phyloP scores from a whole-genome alignment of 2,329 filamentous ascomycete species.

The Xylaria sp. region DNA sequence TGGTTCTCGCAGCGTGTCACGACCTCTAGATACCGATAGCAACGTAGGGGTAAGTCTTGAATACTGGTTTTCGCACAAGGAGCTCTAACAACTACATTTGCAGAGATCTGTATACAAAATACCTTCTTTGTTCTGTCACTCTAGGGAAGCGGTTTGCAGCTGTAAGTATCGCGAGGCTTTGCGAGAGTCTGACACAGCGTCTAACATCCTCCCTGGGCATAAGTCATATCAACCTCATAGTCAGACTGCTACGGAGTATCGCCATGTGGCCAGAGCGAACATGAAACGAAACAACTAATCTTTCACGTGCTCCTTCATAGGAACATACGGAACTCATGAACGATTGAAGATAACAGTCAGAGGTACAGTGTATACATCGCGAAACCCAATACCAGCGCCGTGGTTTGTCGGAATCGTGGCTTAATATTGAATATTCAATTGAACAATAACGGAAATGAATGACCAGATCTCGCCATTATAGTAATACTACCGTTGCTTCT shows the following conservation, averaged over 20 bases:
- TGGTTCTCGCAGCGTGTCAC: no score
- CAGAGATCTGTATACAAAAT: no score
- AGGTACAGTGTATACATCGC: background rate
- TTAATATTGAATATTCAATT: background rate
- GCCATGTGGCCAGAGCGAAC: no score
- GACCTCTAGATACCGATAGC: no score
- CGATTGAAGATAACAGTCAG: background rate
- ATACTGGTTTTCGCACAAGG: no score
- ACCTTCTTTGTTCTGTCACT: no score
- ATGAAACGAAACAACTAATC: no score
- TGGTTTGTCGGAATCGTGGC: background rate
- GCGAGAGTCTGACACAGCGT: no score
- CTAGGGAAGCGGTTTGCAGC: no score
- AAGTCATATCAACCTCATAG: background rate
- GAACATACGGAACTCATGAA: background rate
- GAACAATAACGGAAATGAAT: background rate
- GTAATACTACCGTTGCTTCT: constrained; percentile 1
- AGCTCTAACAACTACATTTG: no score
- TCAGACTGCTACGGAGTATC: background rate
- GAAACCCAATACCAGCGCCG: background rate
- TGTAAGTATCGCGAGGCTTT: no score
- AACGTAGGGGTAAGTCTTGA: no score
- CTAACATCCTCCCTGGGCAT: background rate
- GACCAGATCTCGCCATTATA: background rate
- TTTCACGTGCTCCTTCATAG: background rate